Percentiles rank a stretch among this genome's conserved stretches.
Conservation (phyloP, 164 flowering plant species). For the Vitis amurensis region DNA sequence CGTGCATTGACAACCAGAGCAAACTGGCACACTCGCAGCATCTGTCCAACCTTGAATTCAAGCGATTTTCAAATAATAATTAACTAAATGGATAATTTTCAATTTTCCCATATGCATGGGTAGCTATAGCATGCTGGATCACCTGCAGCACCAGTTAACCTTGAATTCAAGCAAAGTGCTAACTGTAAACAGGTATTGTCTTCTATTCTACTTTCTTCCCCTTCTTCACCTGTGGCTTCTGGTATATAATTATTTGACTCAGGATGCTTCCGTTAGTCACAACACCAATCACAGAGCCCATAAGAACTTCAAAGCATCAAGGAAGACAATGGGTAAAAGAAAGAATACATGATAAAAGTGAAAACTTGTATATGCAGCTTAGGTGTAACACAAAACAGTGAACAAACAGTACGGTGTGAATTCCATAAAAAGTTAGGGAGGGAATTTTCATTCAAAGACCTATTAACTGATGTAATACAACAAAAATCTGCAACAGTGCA, state of each 20-base stretch:
- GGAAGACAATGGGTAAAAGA: conserved; percentile 25
- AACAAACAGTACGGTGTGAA: not conserved
- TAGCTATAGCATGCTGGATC: no score
- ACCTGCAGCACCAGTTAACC: no score
- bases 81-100: no score
- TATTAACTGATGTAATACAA: not conserved
- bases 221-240: conserved; percentile 49
- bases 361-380: not conserved
- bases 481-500: not conserved
- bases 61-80: no score
- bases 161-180: no score
- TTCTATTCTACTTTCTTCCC: conserved; percentile 69
- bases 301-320: conserved; percentile 59
- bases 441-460: not conserved
- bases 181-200: not conserved
- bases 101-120: no score
- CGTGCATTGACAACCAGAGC: no score
- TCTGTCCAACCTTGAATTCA: no score
- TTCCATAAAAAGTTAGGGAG: not conserved
- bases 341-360: not conserved
- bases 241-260: conserved; percentile 74
- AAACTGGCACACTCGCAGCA: no score
- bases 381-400: not conserved
- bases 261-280: conserved; percentile 75
- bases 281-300: conserved; percentile 78